Percentiles rank a stretch among this genome's conserved stretches.
phyloP scores from a whole-genome alignment of 257 asterid genomes.

The Jacaranda copaia region DNA sequence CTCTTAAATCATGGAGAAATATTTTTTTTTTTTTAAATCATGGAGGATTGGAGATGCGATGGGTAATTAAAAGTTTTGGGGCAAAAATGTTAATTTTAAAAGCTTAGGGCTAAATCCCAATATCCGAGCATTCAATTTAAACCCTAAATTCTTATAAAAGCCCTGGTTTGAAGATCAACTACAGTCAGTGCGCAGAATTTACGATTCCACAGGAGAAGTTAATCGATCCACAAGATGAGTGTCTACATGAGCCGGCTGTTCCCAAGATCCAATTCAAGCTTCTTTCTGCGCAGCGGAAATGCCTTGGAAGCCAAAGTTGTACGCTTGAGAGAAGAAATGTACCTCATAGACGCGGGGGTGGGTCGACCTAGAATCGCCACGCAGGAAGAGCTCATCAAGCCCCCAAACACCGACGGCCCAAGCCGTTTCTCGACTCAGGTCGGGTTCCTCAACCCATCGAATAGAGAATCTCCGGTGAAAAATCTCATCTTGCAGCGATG shows the following conservation, averaged over 20 bases:
- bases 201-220: constrained; percentile 18
- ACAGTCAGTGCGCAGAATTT: neutral
- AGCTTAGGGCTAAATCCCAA: constrained; percentile 19
- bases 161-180: constrained; percentile 20
- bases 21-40: too few species aligned
- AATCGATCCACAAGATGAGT: constrained; percentile 49
- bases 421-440: constrained; percentile 45
- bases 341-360: constrained; percentile 55
- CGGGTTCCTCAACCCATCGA: constrained; percentile 51
- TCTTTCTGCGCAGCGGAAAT: constrained; percentile 50
- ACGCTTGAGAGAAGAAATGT: constrained; percentile 49
- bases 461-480: constrained; percentile 35
- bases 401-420: constrained; percentile 38
- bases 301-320: constrained; percentile 53
- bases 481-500: constrained; percentile 50
- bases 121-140: constrained; percentile 21
- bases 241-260: constrained; percentile 57
- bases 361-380: constrained; percentile 53
- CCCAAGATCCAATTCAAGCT: constrained; percentile 57
- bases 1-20: neutral
- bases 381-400: constrained; percentile 44
- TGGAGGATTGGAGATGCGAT: too few species aligned
- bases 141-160: constrained; percentile 33
- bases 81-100: neutral
- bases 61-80: neutral